Conservation (phyloP, 208 protist genomes). For the Leishmania turanica region DNA sequence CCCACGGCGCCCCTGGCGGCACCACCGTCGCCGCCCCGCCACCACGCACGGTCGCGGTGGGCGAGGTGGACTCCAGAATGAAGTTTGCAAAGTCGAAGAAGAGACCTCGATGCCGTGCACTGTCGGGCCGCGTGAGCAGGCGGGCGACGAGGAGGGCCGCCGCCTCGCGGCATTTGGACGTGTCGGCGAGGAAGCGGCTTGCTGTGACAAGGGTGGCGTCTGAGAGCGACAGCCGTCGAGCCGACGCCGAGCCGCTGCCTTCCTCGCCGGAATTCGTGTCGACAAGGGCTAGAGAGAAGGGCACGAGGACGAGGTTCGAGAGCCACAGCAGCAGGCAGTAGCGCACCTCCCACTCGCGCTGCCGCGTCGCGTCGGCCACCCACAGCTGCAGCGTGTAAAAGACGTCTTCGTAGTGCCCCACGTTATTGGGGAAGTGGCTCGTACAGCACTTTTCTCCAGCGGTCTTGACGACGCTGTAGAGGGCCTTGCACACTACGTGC, state of each 20-base stretch:
- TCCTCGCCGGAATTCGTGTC: constrained; percentile 55
- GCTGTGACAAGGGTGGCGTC: constrained; percentile 74
- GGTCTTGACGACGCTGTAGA: constrained; percentile 95
- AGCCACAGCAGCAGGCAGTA: constrained; percentile 98
- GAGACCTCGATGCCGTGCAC: constrained; percentile 50
- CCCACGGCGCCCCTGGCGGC: constrained; percentile 15
- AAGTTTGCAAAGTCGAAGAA: constrained; percentile 69
- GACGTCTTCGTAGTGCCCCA: constrained; percentile 84
- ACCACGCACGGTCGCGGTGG: background rate
- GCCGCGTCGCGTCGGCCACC: constrained; percentile 44
- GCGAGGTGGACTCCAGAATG: constrained; percentile 27
- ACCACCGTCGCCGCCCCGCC: background rate
- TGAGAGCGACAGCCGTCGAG: constrained; percentile 47
- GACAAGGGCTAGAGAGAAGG: constrained; percentile 95
- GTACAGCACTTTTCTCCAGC: constrained; percentile 94
- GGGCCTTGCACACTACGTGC: constrained; percentile 73
- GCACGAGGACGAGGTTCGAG: constrained; percentile 95
- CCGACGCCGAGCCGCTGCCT: background rate
- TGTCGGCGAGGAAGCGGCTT: constrained; percentile 76
- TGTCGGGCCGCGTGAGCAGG: constrained; percentile 92
- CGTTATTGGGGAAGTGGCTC: constrained; percentile 94
- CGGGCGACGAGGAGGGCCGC: constrained; percentile 89
- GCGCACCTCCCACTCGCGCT: constrained; percentile 93
- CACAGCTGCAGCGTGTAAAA: constrained; percentile 82
- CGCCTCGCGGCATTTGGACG: constrained; percentile 91